A percentile compares a stretch with the other conserved stretches of the same genome.
Conservation (phyloP, 208 protist species). For the Naegleria fowleri region DNA sequence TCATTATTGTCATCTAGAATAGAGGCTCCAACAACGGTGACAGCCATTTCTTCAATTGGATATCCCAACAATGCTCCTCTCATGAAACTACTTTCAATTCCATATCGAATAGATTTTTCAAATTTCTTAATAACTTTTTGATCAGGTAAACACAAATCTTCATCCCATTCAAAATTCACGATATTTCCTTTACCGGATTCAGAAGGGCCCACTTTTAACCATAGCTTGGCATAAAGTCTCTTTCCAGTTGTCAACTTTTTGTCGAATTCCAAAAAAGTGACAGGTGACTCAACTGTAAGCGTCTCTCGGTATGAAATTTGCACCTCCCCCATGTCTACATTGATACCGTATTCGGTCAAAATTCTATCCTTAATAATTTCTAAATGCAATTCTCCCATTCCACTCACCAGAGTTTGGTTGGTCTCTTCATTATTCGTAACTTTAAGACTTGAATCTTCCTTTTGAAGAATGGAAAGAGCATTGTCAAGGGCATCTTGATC, state of each 20-base stretch:
- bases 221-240: not conserved
- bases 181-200: not conserved
- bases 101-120: not conserved
- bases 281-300: not conserved
- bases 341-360: not conserved
- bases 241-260: not conserved
- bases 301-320: slow-evolving; percentile 5
- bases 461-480: slow-evolving; percentile 29
- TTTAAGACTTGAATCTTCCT: slow-evolving; percentile 40
- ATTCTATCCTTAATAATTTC: slow-evolving; percentile 31
- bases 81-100: not conserved
- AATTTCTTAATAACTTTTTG: not conserved
- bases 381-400: slow-evolving; percentile 40
- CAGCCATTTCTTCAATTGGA: not conserved
- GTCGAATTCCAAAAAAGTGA: not conserved
- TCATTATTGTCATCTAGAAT: not conserved
- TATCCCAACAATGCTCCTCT: slow-evolving; percentile 8
- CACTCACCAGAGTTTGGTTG: slow-evolving; percentile 37
- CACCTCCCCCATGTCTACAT: not conserved
- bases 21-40: not conserved
- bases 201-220: not conserved
- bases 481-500: slow-evolving; percentile 37
- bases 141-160: not conserved
- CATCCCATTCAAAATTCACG: not conserved
- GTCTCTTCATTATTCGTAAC: slow-evolving; percentile 27